Conservation (phyloP, 805 yeast genomes). For the Schwanniomyces polymorphus region DNA sequence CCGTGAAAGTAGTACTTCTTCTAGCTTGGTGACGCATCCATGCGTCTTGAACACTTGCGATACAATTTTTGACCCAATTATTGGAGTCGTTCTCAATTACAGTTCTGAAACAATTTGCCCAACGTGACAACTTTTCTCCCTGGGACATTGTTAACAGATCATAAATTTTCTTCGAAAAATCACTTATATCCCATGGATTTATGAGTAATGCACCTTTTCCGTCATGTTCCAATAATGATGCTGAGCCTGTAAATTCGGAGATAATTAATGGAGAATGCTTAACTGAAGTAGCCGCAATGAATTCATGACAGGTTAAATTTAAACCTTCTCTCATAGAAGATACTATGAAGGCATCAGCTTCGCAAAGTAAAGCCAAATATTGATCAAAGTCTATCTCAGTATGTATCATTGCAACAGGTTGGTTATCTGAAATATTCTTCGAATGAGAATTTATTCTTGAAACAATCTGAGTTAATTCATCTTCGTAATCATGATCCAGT, state of each 20-base stretch:
- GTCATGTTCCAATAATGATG: conserved; percentile 58
- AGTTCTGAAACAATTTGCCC: conserved; percentile 60
- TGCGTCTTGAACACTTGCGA: conserved; percentile 49
- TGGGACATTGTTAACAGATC: conserved; percentile 63
- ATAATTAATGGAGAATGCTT: conserved; percentile 79
- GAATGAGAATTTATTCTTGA: conserved; percentile 82
- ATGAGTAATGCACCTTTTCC: conserved; percentile 69
- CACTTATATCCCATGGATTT: conserved; percentile 86
- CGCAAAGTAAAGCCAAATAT: conserved; percentile 79
- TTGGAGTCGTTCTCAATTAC: conserved; percentile 69
- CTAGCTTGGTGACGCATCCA: conserved; percentile 34
- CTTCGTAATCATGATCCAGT: conserved; percentile 63
- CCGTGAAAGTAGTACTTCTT: conserved; percentile 26
- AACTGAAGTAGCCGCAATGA: conserved; percentile 68
- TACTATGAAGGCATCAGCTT: conserved; percentile 86
- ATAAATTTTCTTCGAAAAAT: conserved; percentile 63
- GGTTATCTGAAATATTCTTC: conserved; percentile 67
- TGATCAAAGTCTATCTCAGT: conserved; percentile 89
- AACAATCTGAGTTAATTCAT: conserved; percentile 72
- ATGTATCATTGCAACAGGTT: conserved; percentile 83
- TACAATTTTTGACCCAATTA: conserved; percentile 66
- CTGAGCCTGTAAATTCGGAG: conserved; percentile 95
- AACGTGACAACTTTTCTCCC: conserved; percentile 58
- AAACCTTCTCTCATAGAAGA: conserved; percentile 95
- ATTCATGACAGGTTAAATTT: conserved; percentile 96